A percentile compares a stretch with the other conserved stretches of the same genome.
phyloP scores from a whole-genome alignment of 1,284 basidiomycete genomes.

The Ceratobasidium sp. region DNA sequence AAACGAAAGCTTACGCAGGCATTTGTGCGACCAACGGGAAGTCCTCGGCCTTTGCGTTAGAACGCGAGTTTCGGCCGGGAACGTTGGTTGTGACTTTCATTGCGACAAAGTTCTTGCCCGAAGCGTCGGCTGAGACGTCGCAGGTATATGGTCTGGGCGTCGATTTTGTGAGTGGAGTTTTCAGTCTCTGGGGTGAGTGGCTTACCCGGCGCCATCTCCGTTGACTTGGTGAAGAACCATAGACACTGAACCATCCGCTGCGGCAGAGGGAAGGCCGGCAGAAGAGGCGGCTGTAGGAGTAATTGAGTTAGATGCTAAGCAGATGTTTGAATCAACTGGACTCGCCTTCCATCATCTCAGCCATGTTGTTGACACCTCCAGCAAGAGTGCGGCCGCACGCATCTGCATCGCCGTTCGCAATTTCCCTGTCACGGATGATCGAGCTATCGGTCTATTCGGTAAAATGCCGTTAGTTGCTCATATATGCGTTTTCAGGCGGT shows the following conservation, averaged over 20 bases:
- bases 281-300: constrained; percentile 17
- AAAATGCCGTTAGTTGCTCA: neutral
- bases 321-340: neutral
- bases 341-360: constrained; percentile 50
- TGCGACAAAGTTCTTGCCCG: constrained; percentile 51
- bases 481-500: neutral
- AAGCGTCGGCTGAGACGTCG: constrained; percentile 45
- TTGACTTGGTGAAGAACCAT: constrained; percentile 39
- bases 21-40: constrained; percentile 51
- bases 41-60: constrained; percentile 52
- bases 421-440: constrained; percentile 52
- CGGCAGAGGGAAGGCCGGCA: constrained; percentile 30
- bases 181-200: neutral
- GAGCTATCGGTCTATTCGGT: constrained; percentile 52
- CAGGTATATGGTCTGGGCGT: constrained; percentile 30
- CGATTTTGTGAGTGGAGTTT: neutral
- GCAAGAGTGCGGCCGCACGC: constrained; percentile 51
- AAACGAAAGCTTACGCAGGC: constrained; percentile 48
- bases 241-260: constrained; percentile 8
- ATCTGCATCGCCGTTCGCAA: constrained; percentile 49
- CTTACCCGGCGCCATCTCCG: constrained; percentile 41
- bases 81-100: constrained; percentile 53
- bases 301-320: neutral
- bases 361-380: constrained; percentile 53
- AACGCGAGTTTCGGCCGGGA: constrained; percentile 51